A percentile compares a stretch with the other conserved stretches of the same genome.
Conservation (phyloP, 495 filamentous ascomycete species). For the Letharia lupina region DNA sequence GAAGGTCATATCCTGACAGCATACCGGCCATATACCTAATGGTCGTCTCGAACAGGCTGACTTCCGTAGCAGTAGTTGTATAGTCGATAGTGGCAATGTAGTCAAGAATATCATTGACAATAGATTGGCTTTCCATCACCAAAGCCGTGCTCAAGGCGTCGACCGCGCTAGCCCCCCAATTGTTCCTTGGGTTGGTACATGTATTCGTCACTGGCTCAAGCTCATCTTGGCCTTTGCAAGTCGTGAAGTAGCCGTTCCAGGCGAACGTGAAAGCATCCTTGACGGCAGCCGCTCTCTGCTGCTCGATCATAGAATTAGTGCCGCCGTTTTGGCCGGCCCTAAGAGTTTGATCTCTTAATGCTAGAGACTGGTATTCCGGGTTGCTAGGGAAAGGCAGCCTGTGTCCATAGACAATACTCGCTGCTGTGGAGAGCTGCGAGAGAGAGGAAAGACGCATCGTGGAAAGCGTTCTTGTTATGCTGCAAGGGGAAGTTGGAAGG, state of each 20-base stretch:
- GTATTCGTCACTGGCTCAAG: constrained; percentile 17
- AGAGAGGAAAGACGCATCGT: neutral
- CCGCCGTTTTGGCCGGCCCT: neutral
- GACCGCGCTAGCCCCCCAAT: constrained; percentile 78
- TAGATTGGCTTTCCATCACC: constrained; percentile 61
- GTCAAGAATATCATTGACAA: constrained; percentile 60
- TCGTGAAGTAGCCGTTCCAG: constrained; percentile 63
- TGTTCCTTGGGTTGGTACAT: constrained; percentile 48
- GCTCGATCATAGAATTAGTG: constrained; percentile 5
- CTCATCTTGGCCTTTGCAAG: constrained; percentile 12
- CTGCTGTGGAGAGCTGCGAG: neutral
- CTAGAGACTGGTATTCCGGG: neutral
- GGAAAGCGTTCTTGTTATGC: neutral
- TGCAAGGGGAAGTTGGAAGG: neutral
- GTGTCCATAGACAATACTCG: neutral
- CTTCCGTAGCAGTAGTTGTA: constrained; percentile 41
- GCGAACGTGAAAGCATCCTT: constrained; percentile 68
- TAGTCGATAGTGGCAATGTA: constrained; percentile 65
- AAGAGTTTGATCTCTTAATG: neutral
- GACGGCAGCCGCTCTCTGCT: constrained; percentile 52
- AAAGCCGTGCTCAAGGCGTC: constrained; percentile 77
- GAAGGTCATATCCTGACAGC: constrained; percentile 72
- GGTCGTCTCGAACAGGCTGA: constrained; percentile 84
- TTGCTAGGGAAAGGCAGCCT: neutral
- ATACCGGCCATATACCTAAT: constrained; percentile 81